Conservation (phyloP, 805 yeast species). For the Debaryomyces maramus region DNA sequence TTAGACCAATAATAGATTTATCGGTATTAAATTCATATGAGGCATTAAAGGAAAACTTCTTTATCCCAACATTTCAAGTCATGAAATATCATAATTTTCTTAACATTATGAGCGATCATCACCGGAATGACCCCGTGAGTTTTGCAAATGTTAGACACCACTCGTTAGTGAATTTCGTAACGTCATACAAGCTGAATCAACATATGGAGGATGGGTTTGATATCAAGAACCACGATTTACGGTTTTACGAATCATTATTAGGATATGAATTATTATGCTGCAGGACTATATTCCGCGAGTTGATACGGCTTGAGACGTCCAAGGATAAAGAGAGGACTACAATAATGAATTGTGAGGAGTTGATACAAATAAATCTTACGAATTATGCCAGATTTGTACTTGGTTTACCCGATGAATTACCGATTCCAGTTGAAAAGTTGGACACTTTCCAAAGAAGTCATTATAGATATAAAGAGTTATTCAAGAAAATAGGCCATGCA, state of each 20-base stretch:
- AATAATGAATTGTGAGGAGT: constrained; percentile 29
- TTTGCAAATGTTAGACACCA: constrained; percentile 36
- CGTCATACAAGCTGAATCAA: constrained; percentile 15
- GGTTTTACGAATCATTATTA: constrained; percentile 30
- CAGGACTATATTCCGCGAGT: constrained; percentile 26
- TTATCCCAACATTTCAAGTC: constrained; percentile 29
- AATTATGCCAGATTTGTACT: constrained; percentile 37
- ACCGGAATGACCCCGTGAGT: constrained; percentile 36
- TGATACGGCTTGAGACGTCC: constrained; percentile 17
- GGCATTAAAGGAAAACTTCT: constrained; percentile 20
- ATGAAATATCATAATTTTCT: constrained; percentile 34
- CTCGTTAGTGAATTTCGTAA: constrained; percentile 29
- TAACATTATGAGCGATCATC: constrained; percentile 30
- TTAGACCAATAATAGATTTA: constrained; percentile 22
- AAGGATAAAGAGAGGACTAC: constrained; percentile 9
- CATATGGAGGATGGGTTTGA: constrained; percentile 7
- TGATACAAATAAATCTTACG: constrained; percentile 38
- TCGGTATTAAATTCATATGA: constrained; percentile 25
- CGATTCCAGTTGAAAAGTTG: constrained; percentile 13
- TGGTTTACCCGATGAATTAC: constrained; percentile 25
- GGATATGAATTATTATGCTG: constrained; percentile 29
- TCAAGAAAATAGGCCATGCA: constrained; percentile 25
- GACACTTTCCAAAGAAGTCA: constrained; percentile 25
- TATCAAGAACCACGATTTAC: constrained; percentile 16
- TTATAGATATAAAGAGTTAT: constrained; percentile 27